Conservation (phyloP, 2,329 filamentous ascomycete species). For the Fusarium verticillioides region DNA sequence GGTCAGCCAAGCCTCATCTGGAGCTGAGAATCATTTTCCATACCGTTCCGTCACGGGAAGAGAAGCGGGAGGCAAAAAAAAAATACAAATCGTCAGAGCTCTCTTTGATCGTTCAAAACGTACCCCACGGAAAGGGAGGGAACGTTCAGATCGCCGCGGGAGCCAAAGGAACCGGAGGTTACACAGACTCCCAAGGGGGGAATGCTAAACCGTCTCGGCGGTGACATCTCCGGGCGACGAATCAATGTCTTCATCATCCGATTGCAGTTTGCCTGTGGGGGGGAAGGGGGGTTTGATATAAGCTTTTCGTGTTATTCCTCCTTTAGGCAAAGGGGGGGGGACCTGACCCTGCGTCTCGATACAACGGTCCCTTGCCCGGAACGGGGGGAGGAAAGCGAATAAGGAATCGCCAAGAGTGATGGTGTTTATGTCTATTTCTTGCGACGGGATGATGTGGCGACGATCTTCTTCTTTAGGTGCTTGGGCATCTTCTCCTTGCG, state of each 20-base stretch:
- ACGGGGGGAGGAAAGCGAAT: neutral
- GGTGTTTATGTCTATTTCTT: constrained; percentile 63
- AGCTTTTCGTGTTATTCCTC: constrained; percentile 8
- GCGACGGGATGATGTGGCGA: constrained; percentile 70
- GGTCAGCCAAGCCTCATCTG: constrained; percentile 1
- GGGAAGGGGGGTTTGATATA: neutral
- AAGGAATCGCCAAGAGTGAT: neutral
- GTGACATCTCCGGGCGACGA: constrained; percentile 42
- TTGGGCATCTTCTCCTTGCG: constrained; percentile 97
- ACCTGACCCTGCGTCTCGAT: neutral
- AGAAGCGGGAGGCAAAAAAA: neutral
- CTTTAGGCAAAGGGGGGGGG: neutral
- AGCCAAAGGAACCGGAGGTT: constrained; percentile 24
- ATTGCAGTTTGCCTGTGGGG: constrained; percentile 43
- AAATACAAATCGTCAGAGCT: constrained; percentile 49
- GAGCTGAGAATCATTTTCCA: neutral
- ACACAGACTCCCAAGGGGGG: constrained; percentile 13
- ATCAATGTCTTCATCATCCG: constrained; percentile 60
- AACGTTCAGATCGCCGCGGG: constrained; percentile 54
- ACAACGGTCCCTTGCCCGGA: constrained; percentile 13
- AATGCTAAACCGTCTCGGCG: constrained; percentile 45
- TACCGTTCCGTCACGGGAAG: neutral
- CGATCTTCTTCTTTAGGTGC: constrained; percentile 89
- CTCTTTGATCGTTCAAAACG: constrained; percentile 68
- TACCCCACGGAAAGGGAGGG: constrained; percentile 19